phyloP scores from a whole-genome alignment of 202 grass and related monocot species.

The Carex arenaria region DNA sequence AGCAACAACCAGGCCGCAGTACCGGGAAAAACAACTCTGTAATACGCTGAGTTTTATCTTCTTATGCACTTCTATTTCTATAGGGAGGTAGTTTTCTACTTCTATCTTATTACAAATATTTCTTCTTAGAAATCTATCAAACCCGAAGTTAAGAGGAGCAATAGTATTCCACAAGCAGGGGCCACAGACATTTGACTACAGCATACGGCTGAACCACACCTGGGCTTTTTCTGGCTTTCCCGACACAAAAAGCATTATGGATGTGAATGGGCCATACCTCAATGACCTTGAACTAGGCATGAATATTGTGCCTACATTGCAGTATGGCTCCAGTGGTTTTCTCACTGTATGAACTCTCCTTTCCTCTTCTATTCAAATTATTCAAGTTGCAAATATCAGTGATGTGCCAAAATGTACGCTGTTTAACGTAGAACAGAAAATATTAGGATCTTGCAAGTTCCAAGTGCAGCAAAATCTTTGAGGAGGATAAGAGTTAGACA shows the following conservation, averaged over 20 bases:
- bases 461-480: not conserved
- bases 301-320: slow-evolving; percentile 33
- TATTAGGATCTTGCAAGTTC: not conserved
- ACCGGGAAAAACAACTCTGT: not conserved
- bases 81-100: not conserved
- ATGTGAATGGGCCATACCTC: slow-evolving; percentile 46
- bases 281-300: slow-evolving; percentile 46
- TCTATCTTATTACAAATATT: slow-evolving; percentile 11
- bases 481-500: not conserved
- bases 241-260: slow-evolving; percentile 46
- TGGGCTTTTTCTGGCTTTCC: slow-evolving; percentile 56
- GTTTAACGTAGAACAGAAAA: not conserved
- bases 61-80: not conserved
- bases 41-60: not conserved
- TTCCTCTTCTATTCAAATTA: not conserved
- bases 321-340: slow-evolving; percentile 49
- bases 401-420: not conserved
- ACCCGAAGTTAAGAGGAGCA: slow-evolving; percentile 43
- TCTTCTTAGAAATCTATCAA: slow-evolving; percentile 37
- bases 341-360: slow-evolving; percentile 32
- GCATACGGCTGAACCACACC: slow-evolving; percentile 48
- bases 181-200: slow-evolving; percentile 43
- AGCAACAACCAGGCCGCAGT: not conserved
- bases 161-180: slow-evolving; percentile 34
- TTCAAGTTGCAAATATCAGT: not conserved